A percentile compares a stretch with the other conserved stretches of the same genome.
Evolutionary conservation across 2,329 filamentous ascomycete species (phyloP).

Genomic region (Keithomyces neogunnii): DNA sequence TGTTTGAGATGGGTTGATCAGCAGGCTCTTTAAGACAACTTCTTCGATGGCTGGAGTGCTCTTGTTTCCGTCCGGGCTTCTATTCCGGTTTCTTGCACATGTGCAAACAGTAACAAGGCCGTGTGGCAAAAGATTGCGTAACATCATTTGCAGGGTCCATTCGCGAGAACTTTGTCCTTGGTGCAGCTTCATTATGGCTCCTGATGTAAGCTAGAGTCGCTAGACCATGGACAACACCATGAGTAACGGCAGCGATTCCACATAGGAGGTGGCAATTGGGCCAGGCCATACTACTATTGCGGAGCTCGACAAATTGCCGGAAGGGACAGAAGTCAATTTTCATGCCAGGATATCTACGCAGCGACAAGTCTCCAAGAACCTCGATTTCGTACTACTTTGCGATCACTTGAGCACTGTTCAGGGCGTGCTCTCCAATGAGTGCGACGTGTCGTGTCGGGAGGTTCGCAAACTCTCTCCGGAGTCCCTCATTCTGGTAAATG

Average conservation of each 20-base stretch:
- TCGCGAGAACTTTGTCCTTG: no score
- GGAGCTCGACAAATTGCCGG: conserved; percentile 27
- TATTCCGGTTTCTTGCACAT: no score
- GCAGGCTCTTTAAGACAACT: no score
- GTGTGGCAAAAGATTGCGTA: no score
- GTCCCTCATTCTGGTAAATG: conserved; percentile 68
- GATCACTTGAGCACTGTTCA: conserved; percentile 79
- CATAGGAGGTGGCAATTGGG: conserved; percentile 26
- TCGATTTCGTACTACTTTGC: conserved; percentile 80
- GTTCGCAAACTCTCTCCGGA: conserved; percentile 75
- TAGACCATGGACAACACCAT: no score
- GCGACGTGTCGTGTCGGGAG: conserved; percentile 74
- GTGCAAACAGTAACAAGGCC: no score
- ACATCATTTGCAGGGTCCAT: no score
- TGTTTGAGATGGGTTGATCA: no score
- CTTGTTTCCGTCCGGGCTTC: no score
- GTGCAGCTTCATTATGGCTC: no score
- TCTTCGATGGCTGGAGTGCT: no score
- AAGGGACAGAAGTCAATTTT: conserved; percentile 33
- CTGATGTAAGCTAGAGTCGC: no score
- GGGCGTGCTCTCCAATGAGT: conserved; percentile 55
- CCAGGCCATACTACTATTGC: conserved; percentile 23
- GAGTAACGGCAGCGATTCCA: neutral
- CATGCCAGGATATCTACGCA: conserved; percentile 48
- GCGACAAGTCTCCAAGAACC: conserved; percentile 69